Conservation (phyloP, 1,284 basidiomycete species). For the Coriolopsis trogii region DNA sequence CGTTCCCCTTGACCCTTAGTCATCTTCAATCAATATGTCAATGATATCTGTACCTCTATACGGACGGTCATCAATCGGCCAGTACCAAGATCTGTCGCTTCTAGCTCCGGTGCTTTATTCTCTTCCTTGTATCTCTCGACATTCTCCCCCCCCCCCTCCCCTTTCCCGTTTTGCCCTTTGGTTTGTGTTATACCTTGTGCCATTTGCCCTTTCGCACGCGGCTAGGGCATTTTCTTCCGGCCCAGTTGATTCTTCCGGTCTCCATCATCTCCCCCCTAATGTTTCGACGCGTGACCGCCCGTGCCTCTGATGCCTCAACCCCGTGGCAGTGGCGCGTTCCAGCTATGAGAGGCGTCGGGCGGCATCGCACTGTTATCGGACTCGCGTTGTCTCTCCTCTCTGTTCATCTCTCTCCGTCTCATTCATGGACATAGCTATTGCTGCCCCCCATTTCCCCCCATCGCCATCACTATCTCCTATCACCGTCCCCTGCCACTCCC, state of each 20-base stretch:
- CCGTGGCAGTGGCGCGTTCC: too few relatives aligned
- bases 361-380: background rate
- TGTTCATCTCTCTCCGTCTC: background rate
- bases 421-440: slow-evolving; percentile 10
- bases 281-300: background rate
- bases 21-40: slow-evolving; percentile 16
- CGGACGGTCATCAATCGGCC: slow-evolving; percentile 15
- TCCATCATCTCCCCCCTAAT: background rate
- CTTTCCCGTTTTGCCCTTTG: background rate
- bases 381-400: background rate
- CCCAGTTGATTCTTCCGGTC: background rate
- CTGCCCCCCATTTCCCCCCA: background rate
- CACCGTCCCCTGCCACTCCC: too few relatives aligned
- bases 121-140: slow-evolving; percentile 14
- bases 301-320: background rate
- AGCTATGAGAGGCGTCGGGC: background rate
- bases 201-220: background rate
- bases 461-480: background rate
- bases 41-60: slow-evolving; percentile 25
- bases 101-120: slow-evolving; percentile 12
- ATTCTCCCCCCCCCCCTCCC: slow-evolving; percentile 5
- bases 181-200: slow-evolving; percentile 14
- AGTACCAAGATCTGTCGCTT: slow-evolving; percentile 13
- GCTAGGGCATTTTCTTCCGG: too few relatives aligned
- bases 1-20: background rate